phyloP scores from a whole-genome alignment of 768 basidiomycete species.

The Amanita rimosa region DNA sequence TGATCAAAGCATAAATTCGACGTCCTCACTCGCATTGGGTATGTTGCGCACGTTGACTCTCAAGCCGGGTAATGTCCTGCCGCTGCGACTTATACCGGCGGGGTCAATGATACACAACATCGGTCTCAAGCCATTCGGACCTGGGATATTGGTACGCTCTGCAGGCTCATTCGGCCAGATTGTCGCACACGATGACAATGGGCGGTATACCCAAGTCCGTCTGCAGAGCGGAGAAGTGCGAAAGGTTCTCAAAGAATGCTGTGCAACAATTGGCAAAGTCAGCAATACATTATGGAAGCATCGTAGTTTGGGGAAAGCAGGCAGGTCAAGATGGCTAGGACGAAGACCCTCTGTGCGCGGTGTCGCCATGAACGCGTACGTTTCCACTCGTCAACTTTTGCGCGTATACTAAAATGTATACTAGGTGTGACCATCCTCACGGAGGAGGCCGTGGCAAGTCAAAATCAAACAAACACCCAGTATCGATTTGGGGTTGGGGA shows the following conservation, averaged over 20 bases:
- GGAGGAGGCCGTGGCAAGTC: constrained; percentile 98
- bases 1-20: constrained; percentile 15
- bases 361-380: constrained; percentile 95
- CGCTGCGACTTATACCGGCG: constrained; percentile 83
- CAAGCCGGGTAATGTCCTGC: constrained; percentile 89
- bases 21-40: constrained; percentile 68
- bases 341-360: constrained; percentile 79
- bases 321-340: constrained; percentile 80
- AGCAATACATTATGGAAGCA: constrained; percentile 89
- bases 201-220: constrained; percentile 70
- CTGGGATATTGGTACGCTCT: constrained; percentile 75
- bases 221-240: constrained; percentile 92
- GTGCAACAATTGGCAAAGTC: constrained; percentile 84
- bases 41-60: constrained; percentile 74
- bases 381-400: constrained; percentile 10
- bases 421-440: constrained; percentile 89
- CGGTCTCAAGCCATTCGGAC: constrained; percentile 63
- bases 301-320: constrained; percentile 82
- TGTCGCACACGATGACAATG: constrained; percentile 62
- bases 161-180: constrained; percentile 84
- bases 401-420: not conserved
- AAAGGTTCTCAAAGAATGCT: constrained; percentile 68
- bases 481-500: constrained; percentile 87
- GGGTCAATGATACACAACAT: constrained; percentile 86
- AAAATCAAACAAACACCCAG: constrained; percentile 91